Percentiles rank a stretch among this genome's conserved stretches.
Conservation (phyloP, 2,329 filamentous ascomycete species). For the Nemania abortiva region DNA sequence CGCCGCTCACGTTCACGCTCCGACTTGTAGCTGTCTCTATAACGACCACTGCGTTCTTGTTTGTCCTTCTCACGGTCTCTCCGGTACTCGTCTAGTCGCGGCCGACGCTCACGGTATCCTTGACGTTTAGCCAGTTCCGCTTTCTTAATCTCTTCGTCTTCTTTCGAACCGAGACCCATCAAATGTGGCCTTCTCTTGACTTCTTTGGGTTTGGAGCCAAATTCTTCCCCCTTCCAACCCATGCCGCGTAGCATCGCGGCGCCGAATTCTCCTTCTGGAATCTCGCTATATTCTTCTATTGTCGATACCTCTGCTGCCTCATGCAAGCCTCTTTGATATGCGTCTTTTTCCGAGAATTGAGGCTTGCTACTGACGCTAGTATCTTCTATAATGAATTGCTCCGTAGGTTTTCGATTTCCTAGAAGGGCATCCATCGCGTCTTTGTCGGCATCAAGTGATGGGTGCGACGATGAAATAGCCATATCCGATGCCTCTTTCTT, state of each 20-base stretch:
- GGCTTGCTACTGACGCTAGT: slow-evolving; percentile 35
- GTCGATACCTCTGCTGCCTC: slow-evolving; percentile 80
- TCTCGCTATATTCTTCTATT: slow-evolving; percentile 85
- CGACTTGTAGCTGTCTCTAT: slow-evolving; percentile 59
- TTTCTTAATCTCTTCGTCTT: slow-evolving; percentile 78
- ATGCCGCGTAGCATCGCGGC: slow-evolving; percentile 90
- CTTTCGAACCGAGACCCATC: slow-evolving; percentile 89
- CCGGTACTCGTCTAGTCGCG: slow-evolving; percentile 64
- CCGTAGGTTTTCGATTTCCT: slow-evolving; percentile 60
- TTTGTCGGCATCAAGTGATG: slow-evolving; percentile 54
- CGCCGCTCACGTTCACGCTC: slow-evolving; percentile 60
- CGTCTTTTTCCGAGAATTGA: slow-evolving; percentile 70
- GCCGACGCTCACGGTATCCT: slow-evolving; percentile 55
- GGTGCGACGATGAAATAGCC: slow-evolving; percentile 31
- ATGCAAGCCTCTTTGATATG: slow-evolving; percentile 76
- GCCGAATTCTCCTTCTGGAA: slow-evolving; percentile 95
- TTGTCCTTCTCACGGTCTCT: slow-evolving; percentile 60
- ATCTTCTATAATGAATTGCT: slow-evolving; percentile 65
- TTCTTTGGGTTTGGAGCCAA: slow-evolving; percentile 66
- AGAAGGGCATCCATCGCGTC: slow-evolving; percentile 76
- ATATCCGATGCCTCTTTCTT: slow-evolving; percentile 25
- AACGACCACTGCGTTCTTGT: slow-evolving; percentile 56
- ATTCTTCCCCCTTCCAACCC: slow-evolving; percentile 85
- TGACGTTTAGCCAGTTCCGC: slow-evolving; percentile 65
- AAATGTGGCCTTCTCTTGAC: slow-evolving; percentile 81